A percentile compares a stretch with the other conserved stretches of the same genome.
These are phyloP conservation scores for Saccharomyces paradoxus DNA, from an alignment of 805 yeast genomes.

Conservation along the genomic window DNA sequence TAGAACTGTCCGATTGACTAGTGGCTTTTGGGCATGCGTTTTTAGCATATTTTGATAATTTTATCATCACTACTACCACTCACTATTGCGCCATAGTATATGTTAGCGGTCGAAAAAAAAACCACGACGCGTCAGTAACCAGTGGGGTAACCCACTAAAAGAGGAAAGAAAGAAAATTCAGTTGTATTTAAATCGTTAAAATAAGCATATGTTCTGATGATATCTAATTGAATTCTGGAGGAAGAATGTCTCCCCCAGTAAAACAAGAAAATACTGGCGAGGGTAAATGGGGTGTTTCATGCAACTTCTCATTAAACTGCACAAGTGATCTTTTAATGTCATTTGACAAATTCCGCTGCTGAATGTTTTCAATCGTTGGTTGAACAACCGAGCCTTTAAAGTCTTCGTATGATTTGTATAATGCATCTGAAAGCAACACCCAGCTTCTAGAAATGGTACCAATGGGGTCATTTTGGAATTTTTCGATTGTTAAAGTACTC, in stretches of 20 bases:
- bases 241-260: conserved; percentile 27
- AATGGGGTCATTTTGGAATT: conserved; percentile 73
- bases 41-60: background rate
- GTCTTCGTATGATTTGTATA: conserved; percentile 73
- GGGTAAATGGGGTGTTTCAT: conserved; percentile 75
- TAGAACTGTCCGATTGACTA: background rate
- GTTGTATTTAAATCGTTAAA: background rate
- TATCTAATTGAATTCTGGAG: background rate
- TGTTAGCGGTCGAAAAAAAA: background rate
- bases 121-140: background rate
- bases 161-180: background rate
- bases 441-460: conserved; percentile 91
- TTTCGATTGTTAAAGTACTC: conserved; percentile 51
- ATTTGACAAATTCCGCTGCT: conserved; percentile 58
- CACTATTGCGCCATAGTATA: background rate
- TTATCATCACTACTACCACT: background rate
- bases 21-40: background rate
- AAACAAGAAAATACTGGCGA: conserved; percentile 54
- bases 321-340: conserved; percentile 91
- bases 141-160: background rate
- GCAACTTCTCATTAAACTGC: conserved; percentile 91
- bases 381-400: conserved; percentile 83
- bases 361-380: conserved; percentile 76
- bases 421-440: conserved; percentile 84
- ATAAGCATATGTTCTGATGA: background rate